Base-by-base conservation (phyloP, 1,284 basidiomycete genomes). In the Ustilago trichophora region DNA sequence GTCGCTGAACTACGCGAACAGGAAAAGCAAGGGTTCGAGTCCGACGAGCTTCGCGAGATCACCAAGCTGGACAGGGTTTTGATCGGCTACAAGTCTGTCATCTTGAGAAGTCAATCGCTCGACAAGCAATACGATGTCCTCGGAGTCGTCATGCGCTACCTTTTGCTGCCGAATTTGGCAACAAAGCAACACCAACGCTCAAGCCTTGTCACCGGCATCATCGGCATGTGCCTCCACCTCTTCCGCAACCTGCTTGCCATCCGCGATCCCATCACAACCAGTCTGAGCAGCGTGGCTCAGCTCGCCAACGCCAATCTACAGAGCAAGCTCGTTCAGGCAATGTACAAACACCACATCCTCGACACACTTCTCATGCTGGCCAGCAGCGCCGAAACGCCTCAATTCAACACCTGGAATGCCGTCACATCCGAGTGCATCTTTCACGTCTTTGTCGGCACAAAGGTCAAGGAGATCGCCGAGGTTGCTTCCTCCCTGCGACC, bases 211-310 rank as follows among this genome's bases (percentile, higher is more conserved):
- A 58, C 58, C 1, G 78, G 76, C 25, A 71, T 77, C 27, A 70
- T 80, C 27, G 62, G 73, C 50, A 78, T 81, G 78, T 75, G 72
- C 36, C 55, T 81, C 32, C 80, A 81, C 53, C 51, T 81, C 42
- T 76, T 80, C 48, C 77, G 80, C 42, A 81, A 81, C 42, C 54
- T 81, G 31, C 63, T 79, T n/a, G 71, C 77, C 42, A 78, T 81
- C 31, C 58, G 60, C 18, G 80, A 81, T 34, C 78, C 80, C 0
- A 41, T 71, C 16, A 72, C 69, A 10, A 74, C 73, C 16, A 68
- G 72, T 41, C 56, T 73, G 21, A 58, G 59, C 51, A 74, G 75
- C 37, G 53, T 69, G 1, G 73, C 69, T 19, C 49, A 57, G 21
- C 63, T 80, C 5, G 69, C 73, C 16, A 57, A 73, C 34, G 72